Evolutionary conservation across 768 basidiomycete species (phyloP), one percentile per base, ranked within the genome.

Genomic region (Suillus tomentosus): DNA sequence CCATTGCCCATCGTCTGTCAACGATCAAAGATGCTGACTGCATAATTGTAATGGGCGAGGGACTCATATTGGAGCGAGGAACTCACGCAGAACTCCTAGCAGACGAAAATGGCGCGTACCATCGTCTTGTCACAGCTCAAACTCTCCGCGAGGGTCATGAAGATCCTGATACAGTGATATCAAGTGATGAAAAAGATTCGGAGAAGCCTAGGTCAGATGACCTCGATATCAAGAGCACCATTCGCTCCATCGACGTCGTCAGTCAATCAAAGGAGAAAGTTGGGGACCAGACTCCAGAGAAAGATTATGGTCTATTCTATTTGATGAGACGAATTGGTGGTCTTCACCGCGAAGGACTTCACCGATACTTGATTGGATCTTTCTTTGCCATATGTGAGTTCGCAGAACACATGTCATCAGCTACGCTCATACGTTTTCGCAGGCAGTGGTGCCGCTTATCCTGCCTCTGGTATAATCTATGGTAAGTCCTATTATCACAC

Each of bases 21-120:
- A 83, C 81, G n/a, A 80, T 83, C 76, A 79, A 78, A 69, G 79
- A 83, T 69, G 82, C 82, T 19, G 75, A 80, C 62, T 64, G 68
- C 56, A 79, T 79, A 60, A 73, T 77, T 64, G 82, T 83, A 63
- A 80, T 83, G 72, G 81, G 80, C 22, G 72, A 74, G 1, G 82
- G 82, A 3, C 68, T 72, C 57, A 74, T 84, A 34, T 65, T 83
- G n/a, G 81, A 83, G 68, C 67, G 72, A 48, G 82, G 82, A 5
- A 81, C 75, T 7, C 82, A 83, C 67, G 70, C 77, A 45, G 74
- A 78, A 45, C 73, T 81, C 19, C 72, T 81, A 40, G 51, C 64
- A 9, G 65, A 77, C 66, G 66, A 74, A 60, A 71, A 79, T 57
- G 79, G 82, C 48, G 66, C 81, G 2, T 83, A 83, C 72, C 67